phyloP scores from a whole-genome alignment of 805 yeast species.

The Saccharomyces paradoxus region DNA sequence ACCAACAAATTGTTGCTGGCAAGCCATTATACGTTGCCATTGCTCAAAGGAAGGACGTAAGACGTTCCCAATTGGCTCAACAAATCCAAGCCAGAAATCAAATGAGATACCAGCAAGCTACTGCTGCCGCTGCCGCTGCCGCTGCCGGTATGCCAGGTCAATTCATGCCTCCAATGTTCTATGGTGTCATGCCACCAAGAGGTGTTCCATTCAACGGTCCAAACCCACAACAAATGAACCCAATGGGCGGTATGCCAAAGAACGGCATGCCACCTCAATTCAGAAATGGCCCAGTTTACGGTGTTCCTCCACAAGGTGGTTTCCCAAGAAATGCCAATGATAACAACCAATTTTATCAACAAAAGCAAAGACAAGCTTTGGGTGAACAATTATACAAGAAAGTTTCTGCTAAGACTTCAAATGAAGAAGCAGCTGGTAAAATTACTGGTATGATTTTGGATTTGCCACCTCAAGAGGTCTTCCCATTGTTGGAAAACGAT shows the following conservation, averaged over 20 bases:
- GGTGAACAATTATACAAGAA: constrained; percentile 96
- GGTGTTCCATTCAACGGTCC: constrained; percentile 74
- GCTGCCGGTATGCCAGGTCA: constrained; percentile 35
- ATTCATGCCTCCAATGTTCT: constrained; percentile 35
- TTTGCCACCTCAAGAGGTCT: constrained; percentile 84
- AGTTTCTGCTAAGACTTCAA: constrained; percentile 79
- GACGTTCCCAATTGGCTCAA: constrained; percentile 94
- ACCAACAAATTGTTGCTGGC: constrained; percentile 88
- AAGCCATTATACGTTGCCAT: constrained; percentile 97
- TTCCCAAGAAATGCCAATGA: constrained; percentile 33
- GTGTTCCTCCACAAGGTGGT: constrained; percentile 69
- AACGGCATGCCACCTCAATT: constrained; percentile 52
- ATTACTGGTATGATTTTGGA: constrained; percentile 98
- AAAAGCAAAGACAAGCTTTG: constrained; percentile 92
- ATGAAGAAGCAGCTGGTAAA: constrained; percentile 94
- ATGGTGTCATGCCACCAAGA: constrained; percentile 65
- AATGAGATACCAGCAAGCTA: constrained; percentile 96
- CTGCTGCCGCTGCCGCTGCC: constrained; percentile 42
- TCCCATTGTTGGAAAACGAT: constrained; percentile 83
- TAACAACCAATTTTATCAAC: constrained; percentile 52
- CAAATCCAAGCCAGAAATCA: constrained; percentile 97
- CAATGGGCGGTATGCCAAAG: constrained; percentile 54
- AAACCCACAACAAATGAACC: constrained; percentile 71
- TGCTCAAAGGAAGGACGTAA: constrained; percentile 97
- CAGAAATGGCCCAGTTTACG: constrained; percentile 73